phyloP scores from a whole-genome alignment of 225 moss, liverwort and hornwort species.

The Climacium dendroides region DNA sequence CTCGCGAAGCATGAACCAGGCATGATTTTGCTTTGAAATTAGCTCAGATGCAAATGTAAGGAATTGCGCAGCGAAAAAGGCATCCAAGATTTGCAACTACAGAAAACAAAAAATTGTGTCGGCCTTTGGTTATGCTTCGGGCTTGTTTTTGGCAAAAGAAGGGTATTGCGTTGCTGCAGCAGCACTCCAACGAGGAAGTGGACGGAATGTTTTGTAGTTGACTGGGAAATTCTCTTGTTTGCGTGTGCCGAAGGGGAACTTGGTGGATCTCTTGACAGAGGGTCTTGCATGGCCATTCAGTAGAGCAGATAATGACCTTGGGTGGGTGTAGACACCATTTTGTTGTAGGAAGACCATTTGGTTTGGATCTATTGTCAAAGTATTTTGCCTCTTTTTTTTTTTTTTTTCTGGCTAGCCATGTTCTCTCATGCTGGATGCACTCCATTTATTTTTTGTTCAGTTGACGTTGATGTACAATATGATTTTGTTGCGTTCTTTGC shows the following conservation, averaged over 20 bases:
- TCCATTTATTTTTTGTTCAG: not conserved
- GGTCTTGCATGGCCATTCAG: not conserved
- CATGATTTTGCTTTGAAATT: too few relatives aligned
- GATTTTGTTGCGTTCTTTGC: not conserved
- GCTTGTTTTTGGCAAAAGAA: not conserved
- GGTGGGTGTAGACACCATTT: not conserved
- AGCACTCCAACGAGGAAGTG: not conserved
- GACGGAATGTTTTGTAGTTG: not conserved
- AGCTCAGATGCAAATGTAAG: too few relatives aligned
- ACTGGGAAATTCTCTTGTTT: not conserved
- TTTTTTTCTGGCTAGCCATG: not conserved
- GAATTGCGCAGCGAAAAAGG: not conserved
- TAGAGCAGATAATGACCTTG: not conserved
- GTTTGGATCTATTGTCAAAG: not conserved
- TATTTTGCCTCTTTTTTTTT: not conserved
- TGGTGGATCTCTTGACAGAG: not conserved
- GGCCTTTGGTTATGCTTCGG: not conserved
- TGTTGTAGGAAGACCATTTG: not conserved
- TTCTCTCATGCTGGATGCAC: not conserved
- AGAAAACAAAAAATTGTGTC: not conserved
- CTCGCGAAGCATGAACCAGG: too few relatives aligned
- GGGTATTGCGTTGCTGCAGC: not conserved
- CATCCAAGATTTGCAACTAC: slow-evolving; percentile 5
- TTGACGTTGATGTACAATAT: not conserved
- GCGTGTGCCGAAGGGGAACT: not conserved